Percentiles rank a stretch among this genome's conserved stretches.
phyloP scores from a whole-genome alignment of 768 basidiomycete species.

The Trametes cingulata region DNA sequence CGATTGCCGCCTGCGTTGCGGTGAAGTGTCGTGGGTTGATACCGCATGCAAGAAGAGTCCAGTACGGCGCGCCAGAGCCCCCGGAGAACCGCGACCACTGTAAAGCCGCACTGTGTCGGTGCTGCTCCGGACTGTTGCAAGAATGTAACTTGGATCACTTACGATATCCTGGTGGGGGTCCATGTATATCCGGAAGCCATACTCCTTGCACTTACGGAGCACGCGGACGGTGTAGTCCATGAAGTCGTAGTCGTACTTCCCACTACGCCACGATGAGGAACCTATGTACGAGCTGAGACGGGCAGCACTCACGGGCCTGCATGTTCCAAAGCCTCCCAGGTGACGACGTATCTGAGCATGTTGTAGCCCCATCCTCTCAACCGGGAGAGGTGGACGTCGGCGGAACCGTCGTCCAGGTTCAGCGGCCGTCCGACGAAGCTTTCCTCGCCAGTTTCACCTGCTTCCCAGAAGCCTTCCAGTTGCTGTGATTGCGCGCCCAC shows the following conservation, averaged over 20 bases:
- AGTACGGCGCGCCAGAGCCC: conserved; percentile 92
- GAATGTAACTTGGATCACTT: background rate
- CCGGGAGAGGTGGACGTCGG: conserved; percentile 84
- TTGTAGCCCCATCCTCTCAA: conserved; percentile 95
- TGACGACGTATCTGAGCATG: conserved; percentile 77
- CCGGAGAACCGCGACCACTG: conserved; percentile 96
- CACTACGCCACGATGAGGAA: conserved; percentile 46
- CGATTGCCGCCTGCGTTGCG: conserved; percentile 78
- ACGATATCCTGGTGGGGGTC: conserved; percentile 97
- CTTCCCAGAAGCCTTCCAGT: conserved; percentile 80
- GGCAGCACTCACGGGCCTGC: conserved; percentile 83
- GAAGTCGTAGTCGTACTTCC: conserved; percentile 86
- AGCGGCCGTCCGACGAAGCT: conserved; percentile 80
- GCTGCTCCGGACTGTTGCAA: too few relatives aligned
- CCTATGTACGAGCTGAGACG: background rate
- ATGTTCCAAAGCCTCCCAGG: conserved; percentile 95
- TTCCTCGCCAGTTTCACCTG: conserved; percentile 65
- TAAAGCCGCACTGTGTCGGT: background rate
- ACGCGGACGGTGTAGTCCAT: conserved; percentile 91
- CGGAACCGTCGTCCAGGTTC: conserved; percentile 80
- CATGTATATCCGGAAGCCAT: conserved; percentile 90
- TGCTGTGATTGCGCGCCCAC: conserved; percentile 64
- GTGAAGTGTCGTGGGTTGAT: conserved; percentile 85
- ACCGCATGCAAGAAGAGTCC: conserved; percentile 90
- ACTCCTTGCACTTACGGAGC: conserved; percentile 87